A percentile compares a stretch with the other conserved stretches of the same genome.
phyloP scores from a whole-genome alignment of 305 asterid species.

The Fraxinus baroniana region DNA sequence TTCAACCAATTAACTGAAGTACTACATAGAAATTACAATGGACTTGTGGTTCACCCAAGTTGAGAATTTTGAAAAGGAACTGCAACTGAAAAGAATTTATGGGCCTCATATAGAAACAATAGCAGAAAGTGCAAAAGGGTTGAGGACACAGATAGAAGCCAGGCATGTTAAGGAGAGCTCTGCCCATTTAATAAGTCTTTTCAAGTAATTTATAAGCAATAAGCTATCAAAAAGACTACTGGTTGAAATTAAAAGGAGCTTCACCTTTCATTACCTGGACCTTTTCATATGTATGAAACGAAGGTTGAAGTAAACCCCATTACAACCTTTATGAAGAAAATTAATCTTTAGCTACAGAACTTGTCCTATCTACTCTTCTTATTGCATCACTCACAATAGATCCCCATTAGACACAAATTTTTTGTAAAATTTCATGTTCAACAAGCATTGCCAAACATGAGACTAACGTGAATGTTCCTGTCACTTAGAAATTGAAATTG shows the following conservation, averaged over 20 bases:
- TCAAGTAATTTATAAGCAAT: background rate
- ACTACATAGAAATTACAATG: background rate
- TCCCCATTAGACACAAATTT: background rate
- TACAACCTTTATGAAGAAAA: background rate
- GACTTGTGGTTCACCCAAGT: background rate
- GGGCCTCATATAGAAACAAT: background rate
- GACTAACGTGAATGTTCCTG: background rate
- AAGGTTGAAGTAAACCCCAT: background rate
- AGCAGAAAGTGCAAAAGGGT: background rate
- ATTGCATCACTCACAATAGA: background rate
- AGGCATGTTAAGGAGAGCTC: background rate
- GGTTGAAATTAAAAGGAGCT: background rate
- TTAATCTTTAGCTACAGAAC: background rate
- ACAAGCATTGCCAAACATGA: background rate
- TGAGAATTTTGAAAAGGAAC: background rate
- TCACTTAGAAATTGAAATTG: background rate
- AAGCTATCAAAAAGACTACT: background rate
- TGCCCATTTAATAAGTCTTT: background rate
- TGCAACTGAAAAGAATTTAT: background rate
- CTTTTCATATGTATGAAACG: background rate
- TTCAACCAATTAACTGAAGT: background rate
- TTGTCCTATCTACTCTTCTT: background rate
- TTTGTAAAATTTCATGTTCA: background rate
- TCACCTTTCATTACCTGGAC: background rate
- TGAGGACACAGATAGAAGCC: background rate